Conservation (phyloP, 2,329 filamentous ascomycete species). For the Pseudogymnoascus sp. region DNA sequence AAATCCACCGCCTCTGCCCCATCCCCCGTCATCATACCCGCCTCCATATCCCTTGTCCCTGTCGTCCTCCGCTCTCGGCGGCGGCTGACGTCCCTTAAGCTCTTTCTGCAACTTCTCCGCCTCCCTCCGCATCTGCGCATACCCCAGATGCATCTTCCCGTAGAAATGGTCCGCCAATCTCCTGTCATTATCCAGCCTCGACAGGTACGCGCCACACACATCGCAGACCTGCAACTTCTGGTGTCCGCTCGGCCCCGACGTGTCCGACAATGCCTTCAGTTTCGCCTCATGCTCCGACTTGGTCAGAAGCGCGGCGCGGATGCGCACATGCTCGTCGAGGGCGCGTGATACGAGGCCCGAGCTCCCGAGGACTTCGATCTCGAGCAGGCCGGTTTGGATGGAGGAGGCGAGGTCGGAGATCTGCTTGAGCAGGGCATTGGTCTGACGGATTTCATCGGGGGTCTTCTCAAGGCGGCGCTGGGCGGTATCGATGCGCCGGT, state of each 20-base stretch:
- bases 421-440: constrained; percentile 76
- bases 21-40: constrained; percentile 42
- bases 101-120: constrained; percentile 81
- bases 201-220: constrained; percentile 92
- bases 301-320: constrained; percentile 68
- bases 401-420: constrained; percentile 73
- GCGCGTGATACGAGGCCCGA: constrained; percentile 71
- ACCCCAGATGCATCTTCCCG: constrained; percentile 98
- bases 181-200: constrained; percentile 85
- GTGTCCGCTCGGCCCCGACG: constrained; percentile 83
- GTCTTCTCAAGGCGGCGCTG: constrained; percentile 93
- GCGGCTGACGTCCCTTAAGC: constrained; percentile 61
- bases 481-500: constrained; percentile 81
- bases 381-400: constrained; percentile 73
- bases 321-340: constrained; percentile 78
- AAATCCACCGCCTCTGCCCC: constrained; percentile 28
- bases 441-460: constrained; percentile 92
- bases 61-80: constrained; percentile 40
- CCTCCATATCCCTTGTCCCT: constrained; percentile 42
- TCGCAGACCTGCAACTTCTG: constrained; percentile 99
- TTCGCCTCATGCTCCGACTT: constrained; percentile 82
- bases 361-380: constrained; percentile 79
- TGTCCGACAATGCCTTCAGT: constrained; percentile 83
- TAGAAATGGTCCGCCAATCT: constrained; percentile 95
- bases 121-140: constrained; percentile 95